These are phyloP conservation scores for Stenocarpella maydis DNA, from an alignment of 2,329 filamentous ascomycete genomes.

Conservation along the genomic window DNA sequence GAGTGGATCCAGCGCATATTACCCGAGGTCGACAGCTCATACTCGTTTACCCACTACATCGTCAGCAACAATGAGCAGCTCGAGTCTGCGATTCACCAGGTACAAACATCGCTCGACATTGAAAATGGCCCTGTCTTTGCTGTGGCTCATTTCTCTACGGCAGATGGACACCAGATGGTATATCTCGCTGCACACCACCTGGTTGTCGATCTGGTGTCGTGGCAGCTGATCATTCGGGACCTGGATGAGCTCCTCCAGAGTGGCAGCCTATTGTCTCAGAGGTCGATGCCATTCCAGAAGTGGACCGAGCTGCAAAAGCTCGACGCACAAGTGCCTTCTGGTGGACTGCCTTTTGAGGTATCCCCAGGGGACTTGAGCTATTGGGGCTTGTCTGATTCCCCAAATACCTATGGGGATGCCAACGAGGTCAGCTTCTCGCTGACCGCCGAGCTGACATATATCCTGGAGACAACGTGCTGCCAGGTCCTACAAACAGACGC, in stretches of 20 bases:
- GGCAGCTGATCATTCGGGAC: slow-evolving; percentile 59
- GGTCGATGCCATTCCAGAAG: slow-evolving; percentile 56
- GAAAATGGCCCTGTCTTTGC: slow-evolving; percentile 59
- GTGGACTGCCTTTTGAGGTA: slow-evolving; percentile 49
- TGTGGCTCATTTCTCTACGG: slow-evolving; percentile 56
- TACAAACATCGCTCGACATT: slow-evolving; percentile 57
- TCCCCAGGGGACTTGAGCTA: slow-evolving; percentile 53
- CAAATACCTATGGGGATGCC: slow-evolving; percentile 57
- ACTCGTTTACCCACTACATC: slow-evolving; percentile 53
- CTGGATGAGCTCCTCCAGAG: slow-evolving; percentile 57
- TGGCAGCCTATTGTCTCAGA: slow-evolving; percentile 53
- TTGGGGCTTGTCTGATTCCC: slow-evolving; percentile 54
- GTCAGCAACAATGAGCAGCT: slow-evolving; percentile 53
- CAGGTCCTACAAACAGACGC: slow-evolving; percentile 59
- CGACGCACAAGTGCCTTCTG: slow-evolving; percentile 31
- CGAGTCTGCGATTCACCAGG: slow-evolving; percentile 48
- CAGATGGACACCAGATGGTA: slow-evolving; percentile 55
- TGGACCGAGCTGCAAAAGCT: slow-evolving; percentile 58
- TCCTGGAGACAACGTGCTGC: slow-evolving; percentile 54
- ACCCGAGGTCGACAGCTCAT: slow-evolving; percentile 51
- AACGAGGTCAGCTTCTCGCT: slow-evolving; percentile 53
- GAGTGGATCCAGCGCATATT: slow-evolving; percentile 58
- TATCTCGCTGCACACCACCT: slow-evolving; percentile 62
- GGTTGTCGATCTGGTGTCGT: slow-evolving; percentile 59
- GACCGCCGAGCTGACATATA: slow-evolving; percentile 50